phyloP scores from a whole-genome alignment of 768 basidiomycete genomes.

The Omphalotus guepiniiformis region DNA sequence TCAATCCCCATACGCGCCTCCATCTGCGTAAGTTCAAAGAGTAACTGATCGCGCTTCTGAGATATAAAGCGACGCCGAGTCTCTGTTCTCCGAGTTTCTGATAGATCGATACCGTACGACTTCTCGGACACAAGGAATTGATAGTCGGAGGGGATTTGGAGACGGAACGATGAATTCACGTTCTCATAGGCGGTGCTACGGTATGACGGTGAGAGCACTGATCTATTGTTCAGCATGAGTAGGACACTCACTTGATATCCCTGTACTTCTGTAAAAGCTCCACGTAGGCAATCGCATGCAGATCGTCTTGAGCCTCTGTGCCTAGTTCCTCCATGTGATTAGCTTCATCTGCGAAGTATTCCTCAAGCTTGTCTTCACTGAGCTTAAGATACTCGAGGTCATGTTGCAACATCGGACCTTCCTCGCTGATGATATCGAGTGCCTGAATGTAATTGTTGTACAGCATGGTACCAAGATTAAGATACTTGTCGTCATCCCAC shows the following conservation, averaged over 20 bases:
- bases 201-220: background rate
- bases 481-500: constrained; percentile 32
- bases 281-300: constrained; percentile 27
- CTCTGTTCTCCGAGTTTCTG: constrained; percentile 20
- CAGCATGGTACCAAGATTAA: constrained; percentile 26
- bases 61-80: constrained; percentile 15
- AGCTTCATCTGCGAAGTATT: constrained; percentile 19
- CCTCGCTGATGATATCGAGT: constrained; percentile 16
- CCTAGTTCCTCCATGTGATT: constrained; percentile 22
- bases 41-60: constrained; percentile 14
- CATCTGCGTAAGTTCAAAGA: constrained; percentile 15
- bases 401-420: constrained; percentile 11
- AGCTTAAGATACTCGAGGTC: constrained; percentile 76
- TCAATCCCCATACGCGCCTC: constrained; percentile 23
- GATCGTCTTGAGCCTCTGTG: constrained; percentile 21
- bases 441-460: constrained; percentile 45
- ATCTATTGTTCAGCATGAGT: background rate
- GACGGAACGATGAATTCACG: constrained; percentile 10
- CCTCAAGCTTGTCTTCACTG: constrained; percentile 36
- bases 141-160: constrained; percentile 13
- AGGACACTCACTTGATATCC: constrained; percentile 7
- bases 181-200: constrained; percentile 11
- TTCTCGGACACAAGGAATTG: constrained; percentile 6
- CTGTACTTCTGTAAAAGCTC: constrained; percentile 22
- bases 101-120: constrained; percentile 13